Evolutionary conservation across 2,329 filamentous ascomycete species (phyloP).

Genomic region (Pseudogymnoascus sp.): DNA sequence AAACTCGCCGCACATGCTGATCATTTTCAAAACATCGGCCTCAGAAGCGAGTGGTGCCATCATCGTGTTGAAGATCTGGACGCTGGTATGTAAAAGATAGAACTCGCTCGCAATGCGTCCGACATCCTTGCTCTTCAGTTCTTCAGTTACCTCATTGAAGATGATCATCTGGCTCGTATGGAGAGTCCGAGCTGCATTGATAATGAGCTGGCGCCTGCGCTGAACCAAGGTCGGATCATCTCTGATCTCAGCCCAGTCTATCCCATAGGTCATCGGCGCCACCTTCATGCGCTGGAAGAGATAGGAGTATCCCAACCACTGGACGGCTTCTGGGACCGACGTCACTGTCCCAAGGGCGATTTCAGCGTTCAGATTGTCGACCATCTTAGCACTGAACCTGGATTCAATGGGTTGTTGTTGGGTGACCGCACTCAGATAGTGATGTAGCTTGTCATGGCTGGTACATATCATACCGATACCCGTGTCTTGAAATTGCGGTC

Average conservation of each 20-base stretch:
- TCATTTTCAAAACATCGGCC: conserved; percentile 90
- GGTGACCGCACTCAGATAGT: conserved; percentile 88
- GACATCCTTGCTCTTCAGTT: conserved; percentile 87
- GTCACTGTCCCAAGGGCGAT: conserved; percentile 91
- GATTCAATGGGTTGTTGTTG: conserved; percentile 96
- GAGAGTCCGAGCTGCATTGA: conserved; percentile 77
- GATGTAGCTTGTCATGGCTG: conserved; percentile 82
- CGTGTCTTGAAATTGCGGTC: conserved; percentile 93
- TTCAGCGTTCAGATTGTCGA: conserved; percentile 95
- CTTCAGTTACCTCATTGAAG: conserved; percentile 90
- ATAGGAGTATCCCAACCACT: conserved; percentile 97
- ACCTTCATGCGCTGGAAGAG: conserved; percentile 93
- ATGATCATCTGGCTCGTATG: conserved; percentile 98
- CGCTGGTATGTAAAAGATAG: conserved; percentile 87
- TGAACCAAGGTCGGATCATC: conserved; percentile 86
- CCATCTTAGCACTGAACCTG: conserved; percentile 85
- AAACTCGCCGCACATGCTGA: conserved; percentile 95
- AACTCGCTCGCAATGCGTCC: conserved; percentile 95
- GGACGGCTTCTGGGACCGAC: conserved; percentile 84
- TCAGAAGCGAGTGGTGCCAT: conserved; percentile 83
- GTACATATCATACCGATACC: conserved; percentile 98
- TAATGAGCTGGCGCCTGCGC: conserved; percentile 74
- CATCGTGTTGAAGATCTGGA: conserved; percentile 93
- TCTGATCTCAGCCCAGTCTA: conserved; percentile 83
- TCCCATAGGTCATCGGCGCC: conserved; percentile 86